Evolutionary conservation across 176 grass and related monocot genomes (phyloP).

Genomic region (Cenchrus fungigraminus): DNA sequence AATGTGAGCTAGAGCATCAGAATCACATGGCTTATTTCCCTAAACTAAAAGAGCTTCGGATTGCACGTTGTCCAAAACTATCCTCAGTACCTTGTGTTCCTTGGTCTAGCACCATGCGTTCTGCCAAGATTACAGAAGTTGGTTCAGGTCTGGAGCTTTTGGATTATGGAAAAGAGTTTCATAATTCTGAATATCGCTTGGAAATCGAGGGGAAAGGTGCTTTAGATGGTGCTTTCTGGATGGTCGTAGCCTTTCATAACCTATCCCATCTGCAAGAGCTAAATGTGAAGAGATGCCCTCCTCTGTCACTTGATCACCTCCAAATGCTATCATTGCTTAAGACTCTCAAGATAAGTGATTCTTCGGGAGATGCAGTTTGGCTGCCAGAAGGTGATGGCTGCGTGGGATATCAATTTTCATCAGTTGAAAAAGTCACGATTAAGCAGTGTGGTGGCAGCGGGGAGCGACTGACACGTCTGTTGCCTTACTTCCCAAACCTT

Average conservation of each 20-base stretch:
- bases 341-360: rapidly evolving
- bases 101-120: background rate
- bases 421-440: rapidly evolving
- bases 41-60: rapidly evolving
- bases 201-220: too few species aligned
- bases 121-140: rapidly evolving
- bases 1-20: background rate
- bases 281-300: background rate
- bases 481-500: background rate
- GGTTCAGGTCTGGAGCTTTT: background rate
- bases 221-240: background rate
- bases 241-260: background rate
- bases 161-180: background rate
- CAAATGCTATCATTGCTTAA: background rate
- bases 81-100: background rate
- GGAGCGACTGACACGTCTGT: background rate
- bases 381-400: too few species aligned
- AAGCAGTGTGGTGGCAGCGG: rapidly evolving
- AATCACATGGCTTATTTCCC: background rate
- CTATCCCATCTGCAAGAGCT: background rate
- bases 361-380: rapidly evolving
- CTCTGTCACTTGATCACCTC: background rate
- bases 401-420: background rate
- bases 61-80: rapidly evolving
- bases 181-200: background rate